Conservation (phyloP, 1,139 yeast genomes). For the Hansenula lynferdii region DNA sequence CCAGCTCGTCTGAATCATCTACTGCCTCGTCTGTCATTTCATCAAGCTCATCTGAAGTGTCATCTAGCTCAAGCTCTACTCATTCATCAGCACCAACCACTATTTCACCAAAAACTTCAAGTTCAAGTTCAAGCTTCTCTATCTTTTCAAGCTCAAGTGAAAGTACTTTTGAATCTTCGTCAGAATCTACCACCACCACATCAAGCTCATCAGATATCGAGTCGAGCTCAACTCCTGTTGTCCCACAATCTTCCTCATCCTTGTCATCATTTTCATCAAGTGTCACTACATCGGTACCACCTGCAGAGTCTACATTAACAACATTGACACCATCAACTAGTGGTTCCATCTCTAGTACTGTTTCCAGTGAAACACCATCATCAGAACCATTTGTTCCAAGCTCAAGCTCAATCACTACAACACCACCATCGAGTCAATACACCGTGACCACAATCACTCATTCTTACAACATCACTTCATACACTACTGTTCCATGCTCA, state of each 20-base stretch:
- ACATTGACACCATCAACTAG: too few species aligned
- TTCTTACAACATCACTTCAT: neutral
- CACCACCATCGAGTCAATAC: neutral
- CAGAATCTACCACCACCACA: neutral
- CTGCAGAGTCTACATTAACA: too few species aligned
- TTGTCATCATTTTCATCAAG: neutral
- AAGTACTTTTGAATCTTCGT: neutral
- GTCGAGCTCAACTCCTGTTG: conserved; percentile 1
- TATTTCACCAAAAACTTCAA: neutral
- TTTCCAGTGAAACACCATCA: too few species aligned
- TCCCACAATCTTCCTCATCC: neutral
- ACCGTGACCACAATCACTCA: neutral
- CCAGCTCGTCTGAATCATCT: neutral
- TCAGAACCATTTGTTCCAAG: neutral
- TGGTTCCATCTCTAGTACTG: too few species aligned
- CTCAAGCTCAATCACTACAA: neutral
- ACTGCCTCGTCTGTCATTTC: neutral
- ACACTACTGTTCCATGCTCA: conserved; percentile 1
- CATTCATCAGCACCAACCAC: neutral
- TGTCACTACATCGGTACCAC: neutral
- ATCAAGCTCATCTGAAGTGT: neutral
- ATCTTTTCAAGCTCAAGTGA: conserved; percentile 3
- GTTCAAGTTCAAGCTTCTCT: conserved; percentile 1
- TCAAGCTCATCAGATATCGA: neutral
- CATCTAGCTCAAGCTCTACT: conserved; percentile 1